A percentile compares a stretch with the other conserved stretches of the same genome.
These are phyloP conservation scores for Ophiosphaerella narmari DNA, from an alignment of 2,329 filamentous ascomycete genomes.

Conservation along the genomic window DNA sequence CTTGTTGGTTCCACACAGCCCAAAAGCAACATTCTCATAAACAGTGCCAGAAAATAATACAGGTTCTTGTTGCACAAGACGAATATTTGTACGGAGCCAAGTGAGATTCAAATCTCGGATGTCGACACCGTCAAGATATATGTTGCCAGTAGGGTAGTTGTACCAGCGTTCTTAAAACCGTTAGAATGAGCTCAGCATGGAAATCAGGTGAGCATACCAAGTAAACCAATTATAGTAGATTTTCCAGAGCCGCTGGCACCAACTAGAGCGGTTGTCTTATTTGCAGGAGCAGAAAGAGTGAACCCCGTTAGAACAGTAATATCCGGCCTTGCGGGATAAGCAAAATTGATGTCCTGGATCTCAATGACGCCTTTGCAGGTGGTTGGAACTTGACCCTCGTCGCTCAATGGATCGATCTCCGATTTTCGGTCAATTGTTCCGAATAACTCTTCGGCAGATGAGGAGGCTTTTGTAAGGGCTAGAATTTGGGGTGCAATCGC, in stretches of 20 bases:
- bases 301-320: slow-evolving; percentile 86
- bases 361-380: slow-evolving; percentile 62
- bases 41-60: slow-evolving; percentile 88
- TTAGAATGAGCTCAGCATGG: slow-evolving; percentile 85
- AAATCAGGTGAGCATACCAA: slow-evolving; percentile 57
- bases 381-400: slow-evolving; percentile 25
- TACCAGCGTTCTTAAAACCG: slow-evolving; percentile 64
- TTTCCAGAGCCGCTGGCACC: slow-evolving; percentile 94
- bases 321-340: slow-evolving; percentile 91
- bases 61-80: slow-evolving; percentile 89
- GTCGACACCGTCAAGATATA: slow-evolving; percentile 56
- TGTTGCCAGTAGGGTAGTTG: slow-evolving; percentile 29
- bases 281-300: slow-evolving; percentile 77
- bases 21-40: slow-evolving; percentile 82
- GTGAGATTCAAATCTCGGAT: slow-evolving; percentile 79
- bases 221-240: slow-evolving; percentile 84
- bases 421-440: slow-evolving; percentile 76
- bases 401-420: slow-evolving; percentile 66
- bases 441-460: slow-evolving; percentile 41
- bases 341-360: slow-evolving; percentile 80
- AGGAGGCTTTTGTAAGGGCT: slow-evolving; percentile 54
- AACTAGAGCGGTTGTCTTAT: slow-evolving; percentile 89
- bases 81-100: slow-evolving; percentile 90
- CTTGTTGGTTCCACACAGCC: slow-evolving; percentile 70
- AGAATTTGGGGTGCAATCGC: slow-evolving; percentile 90